Evolutionary conservation across 164 flowering plant species (phyloP).

Genomic region (Stephania yunnanensis): DNA sequence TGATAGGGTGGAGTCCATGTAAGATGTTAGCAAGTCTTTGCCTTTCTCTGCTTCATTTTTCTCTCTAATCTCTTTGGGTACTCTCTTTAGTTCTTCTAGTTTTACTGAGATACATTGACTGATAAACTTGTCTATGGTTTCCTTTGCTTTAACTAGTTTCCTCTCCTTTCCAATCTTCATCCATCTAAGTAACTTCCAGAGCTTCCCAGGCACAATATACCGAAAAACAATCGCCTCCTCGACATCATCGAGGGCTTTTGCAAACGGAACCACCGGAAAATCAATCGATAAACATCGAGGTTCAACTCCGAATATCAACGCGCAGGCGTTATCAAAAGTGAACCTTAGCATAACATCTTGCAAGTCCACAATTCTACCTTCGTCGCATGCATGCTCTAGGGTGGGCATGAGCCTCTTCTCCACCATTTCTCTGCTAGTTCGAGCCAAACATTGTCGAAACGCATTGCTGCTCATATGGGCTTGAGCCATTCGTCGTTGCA

Average conservation of each 20-base stretch:
- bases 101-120: constrained; percentile 17
- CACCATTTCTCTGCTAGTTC: not conserved
- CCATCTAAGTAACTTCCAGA: not conserved
- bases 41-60: constrained; percentile 6
- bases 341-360: constrained; percentile 1
- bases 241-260: constrained; percentile 1
- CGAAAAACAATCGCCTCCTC: not conserved
- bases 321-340: constrained; percentile 2
- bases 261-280: not conserved
- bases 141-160: constrained; percentile 16
- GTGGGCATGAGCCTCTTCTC: not conserved
- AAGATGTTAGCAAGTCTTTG: constrained; percentile 18
- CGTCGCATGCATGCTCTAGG: not conserved
- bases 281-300: not conserved
- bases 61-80: not conserved
- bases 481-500: not conserved
- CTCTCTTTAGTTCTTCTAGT: constrained; percentile 10
- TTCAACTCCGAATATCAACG: constrained; percentile 1
- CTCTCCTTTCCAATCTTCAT: not conserved
- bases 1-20: constrained; percentile 3
- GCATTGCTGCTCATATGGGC: not conserved
- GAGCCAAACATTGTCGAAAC: not conserved
- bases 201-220: not conserved
- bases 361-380: not conserved
- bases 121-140: constrained; percentile 23